These are phyloP conservation scores for Phaeotremella fagi DNA, from an alignment of 768 basidiomycete genomes.

Conservation along the genomic window DNA sequence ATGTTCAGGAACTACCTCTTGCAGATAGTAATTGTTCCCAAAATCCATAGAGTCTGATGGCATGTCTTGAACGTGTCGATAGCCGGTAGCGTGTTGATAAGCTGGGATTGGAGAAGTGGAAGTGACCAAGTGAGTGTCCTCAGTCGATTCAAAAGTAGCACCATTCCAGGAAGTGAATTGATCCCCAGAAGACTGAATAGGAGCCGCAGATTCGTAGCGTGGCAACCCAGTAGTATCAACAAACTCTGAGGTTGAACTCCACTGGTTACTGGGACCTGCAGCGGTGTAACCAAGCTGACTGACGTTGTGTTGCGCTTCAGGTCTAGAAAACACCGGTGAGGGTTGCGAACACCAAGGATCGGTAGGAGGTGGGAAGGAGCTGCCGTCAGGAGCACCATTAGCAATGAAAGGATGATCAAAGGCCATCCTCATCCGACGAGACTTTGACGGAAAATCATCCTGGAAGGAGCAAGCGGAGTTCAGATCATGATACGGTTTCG, in stretches of 20 bases:
- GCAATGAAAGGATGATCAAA: neutral
- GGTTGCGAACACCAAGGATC: neutral
- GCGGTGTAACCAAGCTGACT: neutral
- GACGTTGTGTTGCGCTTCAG: neutral
- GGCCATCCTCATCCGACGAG: neutral
- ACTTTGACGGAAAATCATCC: neutral
- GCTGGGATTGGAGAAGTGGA: too few species aligned
- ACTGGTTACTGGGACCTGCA: neutral
- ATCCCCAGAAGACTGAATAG: too few species aligned
- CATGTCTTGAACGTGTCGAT: too few species aligned
- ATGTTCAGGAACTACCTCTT: too few species aligned
- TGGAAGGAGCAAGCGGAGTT: neutral
- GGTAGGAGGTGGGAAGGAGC: neutral
- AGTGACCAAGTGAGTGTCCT: too few species aligned
- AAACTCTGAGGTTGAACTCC: neutral
- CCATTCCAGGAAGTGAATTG: too few species aligned
- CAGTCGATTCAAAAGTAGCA: too few species aligned
- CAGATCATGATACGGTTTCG: neutral
- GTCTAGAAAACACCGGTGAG: too few species aligned
- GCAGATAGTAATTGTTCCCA: too few species aligned
- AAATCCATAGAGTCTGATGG: too few species aligned
- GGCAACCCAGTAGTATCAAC: neutral
- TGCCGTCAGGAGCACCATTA: neutral
- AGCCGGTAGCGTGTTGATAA: too few species aligned
- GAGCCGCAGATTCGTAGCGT: neutral